Conservation (phyloP, 192 early-diverging fungal species). For the Mortierella antarctica region DNA sequence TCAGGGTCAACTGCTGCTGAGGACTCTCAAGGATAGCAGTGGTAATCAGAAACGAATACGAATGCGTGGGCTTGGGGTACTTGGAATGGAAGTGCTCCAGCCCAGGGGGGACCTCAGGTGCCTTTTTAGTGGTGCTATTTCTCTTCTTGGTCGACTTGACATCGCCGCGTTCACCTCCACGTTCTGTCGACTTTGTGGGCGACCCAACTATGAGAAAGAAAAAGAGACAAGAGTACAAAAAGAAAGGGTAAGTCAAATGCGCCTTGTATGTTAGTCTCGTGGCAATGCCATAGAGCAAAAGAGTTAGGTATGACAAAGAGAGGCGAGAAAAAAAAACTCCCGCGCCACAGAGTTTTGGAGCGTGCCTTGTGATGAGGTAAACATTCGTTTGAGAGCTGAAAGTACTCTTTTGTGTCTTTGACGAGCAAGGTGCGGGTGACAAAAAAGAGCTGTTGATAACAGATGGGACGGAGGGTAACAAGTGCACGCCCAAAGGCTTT, state of each 20-base stretch:
- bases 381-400: neutral
- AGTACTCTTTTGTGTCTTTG: neutral
- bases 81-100: conserved; percentile 40
- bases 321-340: conserved; percentile 9
- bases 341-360: neutral
- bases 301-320: conserved; percentile 3
- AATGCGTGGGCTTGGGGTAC: conserved; percentile 76
- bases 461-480: neutral
- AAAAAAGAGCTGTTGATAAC: conserved; percentile 6
- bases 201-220: neutral
- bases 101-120: conserved; percentile 27
- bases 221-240: neutral
- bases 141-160: conserved; percentile 24
- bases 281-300: neutral
- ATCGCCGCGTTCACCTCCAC: conserved; percentile 1
- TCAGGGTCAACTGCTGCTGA: conserved; percentile 82
- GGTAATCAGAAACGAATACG: conserved; percentile 86
- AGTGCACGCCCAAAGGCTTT: neutral
- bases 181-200: conserved; percentile 19
- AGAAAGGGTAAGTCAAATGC: neutral
- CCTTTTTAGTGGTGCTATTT: conserved; percentile 16
- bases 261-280: neutral
- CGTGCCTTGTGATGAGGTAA: conserved; percentile 28
- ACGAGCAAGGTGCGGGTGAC: neutral
- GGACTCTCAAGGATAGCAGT: conserved; percentile 79